Conservation (phyloP, 2,329 filamentous ascomycete genomes). For the Trichoderma sp. region DNA sequence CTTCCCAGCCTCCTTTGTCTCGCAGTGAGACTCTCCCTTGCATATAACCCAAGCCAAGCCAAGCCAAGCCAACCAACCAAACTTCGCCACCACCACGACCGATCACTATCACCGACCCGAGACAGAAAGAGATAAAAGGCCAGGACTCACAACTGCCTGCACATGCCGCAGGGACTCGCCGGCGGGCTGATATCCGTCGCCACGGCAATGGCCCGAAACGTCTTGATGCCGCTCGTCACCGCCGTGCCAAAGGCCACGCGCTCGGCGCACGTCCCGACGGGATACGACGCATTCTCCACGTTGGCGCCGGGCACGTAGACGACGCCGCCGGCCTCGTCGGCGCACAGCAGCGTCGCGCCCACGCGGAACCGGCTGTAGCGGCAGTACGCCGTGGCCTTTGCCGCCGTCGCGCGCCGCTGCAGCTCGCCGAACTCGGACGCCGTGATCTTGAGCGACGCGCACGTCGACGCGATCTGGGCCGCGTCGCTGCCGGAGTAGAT, state of each 20-base stretch:
- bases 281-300: constrained; percentile 89
- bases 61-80: neutral
- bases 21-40: neutral
- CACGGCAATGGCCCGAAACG: constrained; percentile 78
- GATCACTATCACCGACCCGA: neutral
- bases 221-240: constrained; percentile 55
- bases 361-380: constrained; percentile 92
- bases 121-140: neutral
- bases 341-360: constrained; percentile 70
- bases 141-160: constrained; percentile 74
- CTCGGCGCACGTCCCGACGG: constrained; percentile 94
- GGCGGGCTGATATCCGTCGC: constrained; percentile 71
- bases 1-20: neutral
- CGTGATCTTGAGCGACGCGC: constrained; percentile 48
- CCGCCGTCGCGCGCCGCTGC: constrained; percentile 59
- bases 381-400: constrained; percentile 81
- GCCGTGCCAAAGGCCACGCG: constrained; percentile 82
- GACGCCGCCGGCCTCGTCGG: constrained; percentile 29
- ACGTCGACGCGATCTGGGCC: constrained; percentile 28
- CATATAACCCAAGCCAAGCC: neutral
- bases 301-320: constrained; percentile 63
- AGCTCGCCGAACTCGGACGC: constrained; percentile 63
- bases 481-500: constrained; percentile 31
- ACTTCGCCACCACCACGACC: neutral
- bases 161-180: constrained; percentile 88